phyloP scores from a whole-genome alignment of 2,329 filamentous ascomycete genomes.

The Aulographum hederae region DNA sequence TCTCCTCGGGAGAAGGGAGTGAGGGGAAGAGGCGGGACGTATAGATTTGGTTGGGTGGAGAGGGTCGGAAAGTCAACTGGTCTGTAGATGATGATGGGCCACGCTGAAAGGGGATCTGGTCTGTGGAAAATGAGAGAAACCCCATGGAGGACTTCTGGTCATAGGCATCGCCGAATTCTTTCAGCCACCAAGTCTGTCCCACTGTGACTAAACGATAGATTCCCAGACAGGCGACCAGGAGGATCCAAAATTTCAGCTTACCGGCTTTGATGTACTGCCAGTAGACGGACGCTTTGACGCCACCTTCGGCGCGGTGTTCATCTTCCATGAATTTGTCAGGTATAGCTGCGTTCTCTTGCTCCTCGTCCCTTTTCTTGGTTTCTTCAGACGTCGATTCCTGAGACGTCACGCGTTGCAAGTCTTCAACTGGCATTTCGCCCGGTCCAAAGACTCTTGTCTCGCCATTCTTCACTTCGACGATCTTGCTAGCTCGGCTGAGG shows the following conservation, averaged over 20 bases:
- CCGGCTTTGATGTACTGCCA: slow-evolving; percentile 76
- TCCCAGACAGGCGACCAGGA: slow-evolving; percentile 43
- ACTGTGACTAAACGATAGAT: slow-evolving; percentile 47
- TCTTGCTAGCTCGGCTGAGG: slow-evolving; percentile 51
- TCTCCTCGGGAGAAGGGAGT: slow-evolving; percentile 46
- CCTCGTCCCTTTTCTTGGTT: slow-evolving; percentile 7
- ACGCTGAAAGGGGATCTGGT: too few species aligned
- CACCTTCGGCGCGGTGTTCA: slow-evolving; percentile 54
- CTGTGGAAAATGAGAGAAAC: too few species aligned
- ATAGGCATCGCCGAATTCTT: slow-evolving; percentile 73
- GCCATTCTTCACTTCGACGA: slow-evolving; percentile 51
- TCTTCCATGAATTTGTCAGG: slow-evolving; percentile 67
- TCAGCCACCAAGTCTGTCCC: slow-evolving; percentile 61
- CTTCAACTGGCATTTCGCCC: slow-evolving; percentile 24
- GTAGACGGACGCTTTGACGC: slow-evolving; percentile 59
- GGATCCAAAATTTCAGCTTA: slow-evolving; percentile 52
- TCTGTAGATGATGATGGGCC: slow-evolving; percentile 1
- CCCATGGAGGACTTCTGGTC: slow-evolving; percentile 17
- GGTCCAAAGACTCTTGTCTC: slow-evolving; percentile 21
- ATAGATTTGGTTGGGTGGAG: too few species aligned
- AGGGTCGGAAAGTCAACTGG: background rate
- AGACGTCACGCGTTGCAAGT: slow-evolving; percentile 20
- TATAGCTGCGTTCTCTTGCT: slow-evolving; percentile 27
- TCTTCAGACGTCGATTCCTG: slow-evolving; percentile 17
- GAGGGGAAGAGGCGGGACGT: slow-evolving; percentile 22